Evolutionary conservation across 176 grass and related monocot species (phyloP), one percentile per base, ranked within the genome.

Genomic region (barley (Hordeum vulgare)): DNA sequence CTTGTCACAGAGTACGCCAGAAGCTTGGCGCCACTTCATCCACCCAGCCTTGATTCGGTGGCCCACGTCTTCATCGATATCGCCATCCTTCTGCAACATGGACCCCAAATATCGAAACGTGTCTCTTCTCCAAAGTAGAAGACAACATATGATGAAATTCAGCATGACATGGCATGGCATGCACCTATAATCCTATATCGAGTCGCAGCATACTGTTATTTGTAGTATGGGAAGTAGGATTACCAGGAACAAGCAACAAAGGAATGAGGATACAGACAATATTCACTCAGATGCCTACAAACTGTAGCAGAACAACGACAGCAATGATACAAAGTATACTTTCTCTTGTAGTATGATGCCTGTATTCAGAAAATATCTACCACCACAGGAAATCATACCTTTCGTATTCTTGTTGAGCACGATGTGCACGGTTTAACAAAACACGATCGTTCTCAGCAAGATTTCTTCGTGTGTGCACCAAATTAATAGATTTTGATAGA

Each of bases 391-490:
- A 29, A 3, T 17, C 45, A 23, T 90, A 98, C 96, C 93, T 98
- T 73, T 98, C 96, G 56, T 94, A 98, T 89, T 98, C 93, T 90
- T 96, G 93, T 90, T 91, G 93, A 58, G 94, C 89, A 65, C 93
- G 85, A 64, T 92, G 88, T 68, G 96, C 93, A 78, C 89, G 91
- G 75, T 95, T 95, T 63, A 98, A 69, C 83, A 98, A 89, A 87
- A 98, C 86, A 73, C 96, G 86, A 37, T 94, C 91, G 11, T 98
- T 98, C 69, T 96, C 89, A 83, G 93, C 87, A 85, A 98, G 93
- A 71, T 92, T 92, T 72, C 93, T 86, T 60, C 91, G 77, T 65
- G 80, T 90, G 78, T 94, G 91, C 61, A 93, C 91, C 39, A 95
- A 70, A 84, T 94, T 93, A 73, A 96, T 98, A 83, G 96, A 85